These are phyloP conservation scores for Nemania abortiva DNA, from an alignment of 2,329 filamentous ascomycete species.

Conservation along the genomic window DNA sequence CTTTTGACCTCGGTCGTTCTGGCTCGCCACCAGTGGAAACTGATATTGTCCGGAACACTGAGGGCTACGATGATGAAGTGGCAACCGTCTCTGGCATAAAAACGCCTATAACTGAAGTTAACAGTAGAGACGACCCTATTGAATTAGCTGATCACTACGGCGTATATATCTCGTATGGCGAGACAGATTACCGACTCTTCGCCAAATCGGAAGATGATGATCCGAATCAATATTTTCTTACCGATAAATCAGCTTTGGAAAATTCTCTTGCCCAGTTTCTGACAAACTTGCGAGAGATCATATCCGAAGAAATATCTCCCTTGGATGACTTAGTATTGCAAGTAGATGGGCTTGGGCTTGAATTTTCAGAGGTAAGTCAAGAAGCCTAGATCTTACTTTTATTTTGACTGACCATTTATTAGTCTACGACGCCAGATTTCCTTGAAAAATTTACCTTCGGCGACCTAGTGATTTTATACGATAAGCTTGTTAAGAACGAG, in stretches of 20 bases:
- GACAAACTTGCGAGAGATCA: constrained; percentile 49
- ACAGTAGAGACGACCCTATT: constrained; percentile 39
- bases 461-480: constrained; percentile 49
- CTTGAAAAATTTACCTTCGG: constrained; percentile 50
- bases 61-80: constrained; percentile 1
- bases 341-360: constrained; percentile 51
- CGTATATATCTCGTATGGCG: constrained; percentile 50
- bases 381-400: background rate
- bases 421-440: constrained; percentile 50
- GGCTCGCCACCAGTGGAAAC: constrained; percentile 23
- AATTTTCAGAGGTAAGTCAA: constrained; percentile 51
- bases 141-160: constrained; percentile 46
- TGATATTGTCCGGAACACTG: background rate
- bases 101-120: constrained; percentile 3
- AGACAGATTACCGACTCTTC: constrained; percentile 51
- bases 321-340: constrained; percentile 52
- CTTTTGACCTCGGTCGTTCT: constrained; percentile 12
- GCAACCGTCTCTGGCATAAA: background rate
- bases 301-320: constrained; percentile 52
- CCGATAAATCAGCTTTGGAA: constrained; percentile 47
- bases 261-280: constrained; percentile 47
- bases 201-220: constrained; percentile 51
- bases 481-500: constrained; percentile 51
- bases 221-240: constrained; percentile 52
- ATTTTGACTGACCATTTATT: constrained; percentile 40